Evolutionary conservation across 805 yeast genomes (phyloP).

Genomic region (Candida pseudofarinosa): DNA sequence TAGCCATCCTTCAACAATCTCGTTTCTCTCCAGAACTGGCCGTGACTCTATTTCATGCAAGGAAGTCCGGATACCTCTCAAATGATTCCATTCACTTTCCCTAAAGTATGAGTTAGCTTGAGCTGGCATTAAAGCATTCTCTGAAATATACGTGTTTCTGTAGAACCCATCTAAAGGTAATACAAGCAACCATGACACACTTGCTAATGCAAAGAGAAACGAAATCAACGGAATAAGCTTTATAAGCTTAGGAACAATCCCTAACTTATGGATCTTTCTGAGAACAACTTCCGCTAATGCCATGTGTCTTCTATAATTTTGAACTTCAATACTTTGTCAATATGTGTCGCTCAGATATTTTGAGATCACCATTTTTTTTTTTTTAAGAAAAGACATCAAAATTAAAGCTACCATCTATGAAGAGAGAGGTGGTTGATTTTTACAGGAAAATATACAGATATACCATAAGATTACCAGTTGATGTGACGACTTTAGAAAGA

Average conservation of each 20-base stretch:
- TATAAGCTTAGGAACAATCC: slow-evolving; percentile 34
- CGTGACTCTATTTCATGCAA: slow-evolving; percentile 34
- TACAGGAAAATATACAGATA: slow-evolving; percentile 23
- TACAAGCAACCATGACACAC: slow-evolving; percentile 44
- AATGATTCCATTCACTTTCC: slow-evolving; percentile 90
- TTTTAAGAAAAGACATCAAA: not conserved
- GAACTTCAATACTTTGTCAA: slow-evolving; percentile 1
- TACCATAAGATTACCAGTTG: slow-evolving; percentile 29
- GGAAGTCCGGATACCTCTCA: slow-evolving; percentile 78
- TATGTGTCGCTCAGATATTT: not conserved
- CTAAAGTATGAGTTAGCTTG: slow-evolving; percentile 90
- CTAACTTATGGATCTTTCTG: slow-evolving; percentile 36
- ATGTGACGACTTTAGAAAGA: slow-evolving; percentile 3
- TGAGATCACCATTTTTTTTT: not conserved
- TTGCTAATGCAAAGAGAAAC: slow-evolving; percentile 29
- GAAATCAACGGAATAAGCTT: slow-evolving; percentile 31
- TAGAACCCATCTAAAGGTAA: slow-evolving; percentile 81
- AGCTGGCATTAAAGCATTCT: slow-evolving; percentile 95
- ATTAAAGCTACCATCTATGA: not conserved
- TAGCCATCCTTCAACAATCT: slow-evolving; percentile 54
- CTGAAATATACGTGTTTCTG: slow-evolving; percentile 82
- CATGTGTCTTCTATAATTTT: slow-evolving; percentile 19
- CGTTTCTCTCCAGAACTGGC: slow-evolving; percentile 37
- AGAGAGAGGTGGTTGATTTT: slow-evolving; percentile 1
- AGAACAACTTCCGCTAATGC: slow-evolving; percentile 42